Conservation (phyloP, 495 filamentous ascomycete species). For the Trypethelium eluteriae region DNA sequence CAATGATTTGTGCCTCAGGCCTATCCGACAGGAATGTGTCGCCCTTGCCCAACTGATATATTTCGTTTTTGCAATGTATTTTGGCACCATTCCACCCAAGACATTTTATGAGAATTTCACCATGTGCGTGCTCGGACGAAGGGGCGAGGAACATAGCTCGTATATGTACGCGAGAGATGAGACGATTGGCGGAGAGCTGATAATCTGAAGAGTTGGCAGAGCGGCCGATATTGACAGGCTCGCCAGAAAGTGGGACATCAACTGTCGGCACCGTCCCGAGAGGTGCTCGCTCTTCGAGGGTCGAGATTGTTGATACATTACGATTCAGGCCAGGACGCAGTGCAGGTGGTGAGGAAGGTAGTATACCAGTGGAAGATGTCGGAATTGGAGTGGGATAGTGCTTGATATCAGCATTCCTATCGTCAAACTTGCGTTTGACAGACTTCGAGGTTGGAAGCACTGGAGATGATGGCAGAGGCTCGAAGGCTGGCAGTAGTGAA, state of each 20-base stretch:
- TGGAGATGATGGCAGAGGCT: constrained; percentile 84
- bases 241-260: constrained; percentile 72
- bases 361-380: constrained; percentile 84
- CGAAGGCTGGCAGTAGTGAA: constrained; percentile 82
- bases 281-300: constrained; percentile 72
- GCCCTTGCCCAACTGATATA: constrained; percentile 77
- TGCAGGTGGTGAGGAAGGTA: constrained; percentile 70
- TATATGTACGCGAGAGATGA: constrained; percentile 88
- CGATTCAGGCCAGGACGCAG: constrained; percentile 50
- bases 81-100: constrained; percentile 94
- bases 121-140: constrained; percentile 39
- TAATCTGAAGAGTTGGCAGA: constrained; percentile 89
- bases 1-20: constrained; percentile 83
- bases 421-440: constrained; percentile 35
- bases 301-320: constrained; percentile 46
- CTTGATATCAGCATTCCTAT: constrained; percentile 54
- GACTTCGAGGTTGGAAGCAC: constrained; percentile 51
- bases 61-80: constrained; percentile 82
- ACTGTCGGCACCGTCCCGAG: constrained; percentile 73
- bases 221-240: constrained; percentile 75
- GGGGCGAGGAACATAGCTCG: constrained; percentile 74
- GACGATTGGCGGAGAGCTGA: constrained; percentile 79
- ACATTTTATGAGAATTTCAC: constrained; percentile 77
- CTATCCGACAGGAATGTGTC: constrained; percentile 88
- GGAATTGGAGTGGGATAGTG: constrained; percentile 87